Evolutionary conservation across 805 yeast genomes (phyloP), one percentile per base, ranked within the genome.

Genomic region (Candida silvicultrix): DNA sequence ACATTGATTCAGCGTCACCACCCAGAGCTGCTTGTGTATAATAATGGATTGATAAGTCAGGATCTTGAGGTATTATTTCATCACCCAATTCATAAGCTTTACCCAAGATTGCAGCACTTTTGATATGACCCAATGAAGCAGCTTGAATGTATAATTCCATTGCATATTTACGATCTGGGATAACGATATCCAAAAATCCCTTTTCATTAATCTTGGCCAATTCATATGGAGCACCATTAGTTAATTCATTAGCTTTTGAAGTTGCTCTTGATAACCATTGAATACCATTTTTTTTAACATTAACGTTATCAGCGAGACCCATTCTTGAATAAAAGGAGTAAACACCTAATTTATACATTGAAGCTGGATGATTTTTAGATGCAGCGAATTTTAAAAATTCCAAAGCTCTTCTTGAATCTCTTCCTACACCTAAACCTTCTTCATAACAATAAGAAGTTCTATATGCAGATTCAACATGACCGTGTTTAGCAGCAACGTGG

Each of bases 151-250:
- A 88, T 42, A 94, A 74, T 60, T 87, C 94, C 57, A 86, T 78
- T 0, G 97, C 95, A 63, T 92, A 94, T 52, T 78, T 78, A 44
- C 72, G 70, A 67, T 94, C 99, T 38, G 84, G 83, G 52, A 94
- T 83, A 21, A 94, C 80, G 45, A 92, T 81, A 68, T 92, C 99
- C 56, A 79, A 69, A 65, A 85, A 92, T 5, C 99, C 99, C 15
- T 75, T 68, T 54, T 84, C 84, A 63, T 87, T 84, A 46, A 92
- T 86, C 59, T 83, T 81, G 2, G 88, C 98, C 49, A 92, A 70
- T 65, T 94, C 98, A 60, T 79, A 92, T 0, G 98, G 97, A 0
- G 97, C 98, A n/a, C 89, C 94, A 44, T 89, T 83, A 40, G 85
- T 88, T 41, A 86, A 69, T 59, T 86, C 95, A 45, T 80, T 85